These are phyloP conservation scores for Fraxinus cuspidata DNA, from an alignment of 257 asterid genomes.

Conservation along the genomic window DNA sequence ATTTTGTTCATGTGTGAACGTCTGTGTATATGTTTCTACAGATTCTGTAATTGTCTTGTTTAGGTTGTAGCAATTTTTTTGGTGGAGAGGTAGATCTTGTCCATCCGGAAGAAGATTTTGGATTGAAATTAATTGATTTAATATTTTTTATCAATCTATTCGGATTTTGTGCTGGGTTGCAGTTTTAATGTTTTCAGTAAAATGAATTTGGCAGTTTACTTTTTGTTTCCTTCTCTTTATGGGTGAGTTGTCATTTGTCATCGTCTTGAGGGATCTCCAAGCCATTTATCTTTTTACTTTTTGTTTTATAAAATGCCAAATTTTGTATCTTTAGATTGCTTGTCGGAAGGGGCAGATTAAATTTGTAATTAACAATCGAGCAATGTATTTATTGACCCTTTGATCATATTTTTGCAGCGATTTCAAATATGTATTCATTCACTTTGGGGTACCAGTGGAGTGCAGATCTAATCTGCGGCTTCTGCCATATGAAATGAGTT, in stretches of 20 bases:
- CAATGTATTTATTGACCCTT: constrained; percentile 21
- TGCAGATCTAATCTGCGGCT: constrained; percentile 20
- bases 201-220: constrained; percentile 37
- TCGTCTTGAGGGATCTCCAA: constrained; percentile 56
- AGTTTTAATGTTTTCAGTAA: constrained; percentile 25
- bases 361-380: constrained; percentile 8
- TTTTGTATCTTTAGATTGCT: constrained; percentile 36
- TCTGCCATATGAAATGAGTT: constrained; percentile 17
- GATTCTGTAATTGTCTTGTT: neutral
- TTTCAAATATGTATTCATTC: constrained; percentile 15
- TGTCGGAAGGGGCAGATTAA: constrained; percentile 24
- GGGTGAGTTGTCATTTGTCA: constrained; percentile 48
- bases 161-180: constrained; percentile 20
- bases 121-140: constrained; percentile 24
- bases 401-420: constrained; percentile 30
- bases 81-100: neutral
- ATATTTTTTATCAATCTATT: neutral
- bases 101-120: constrained; percentile 12
- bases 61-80: neutral
- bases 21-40: neutral
- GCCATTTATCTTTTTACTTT: constrained; percentile 38
- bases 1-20: neutral
- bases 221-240: constrained; percentile 30
- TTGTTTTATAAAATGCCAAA: constrained; percentile 24
- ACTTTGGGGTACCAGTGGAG: constrained; percentile 20